These are phyloP conservation scores for Atractiella rhizophila DNA, from an alignment of 768 basidiomycete genomes.

Conservation along the genomic window DNA sequence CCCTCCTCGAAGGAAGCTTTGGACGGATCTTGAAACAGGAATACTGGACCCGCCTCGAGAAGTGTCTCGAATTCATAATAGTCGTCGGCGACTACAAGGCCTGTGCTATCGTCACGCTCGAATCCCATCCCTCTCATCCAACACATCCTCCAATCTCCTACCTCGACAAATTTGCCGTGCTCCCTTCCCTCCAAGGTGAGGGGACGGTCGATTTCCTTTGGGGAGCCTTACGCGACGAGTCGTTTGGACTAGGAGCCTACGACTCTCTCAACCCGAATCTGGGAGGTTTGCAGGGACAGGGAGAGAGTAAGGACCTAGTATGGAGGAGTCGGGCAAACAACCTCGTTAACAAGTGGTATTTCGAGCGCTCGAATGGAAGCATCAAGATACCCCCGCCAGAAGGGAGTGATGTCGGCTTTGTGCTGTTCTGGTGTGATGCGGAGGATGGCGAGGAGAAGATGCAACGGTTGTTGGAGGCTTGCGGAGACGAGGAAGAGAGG, in stretches of 20 bases:
- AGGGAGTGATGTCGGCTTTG: constrained; percentile 32
- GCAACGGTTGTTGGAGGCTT: constrained; percentile 1
- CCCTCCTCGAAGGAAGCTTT: constrained; percentile 73
- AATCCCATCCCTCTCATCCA: constrained; percentile 15
- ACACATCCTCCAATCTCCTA: constrained; percentile 43
- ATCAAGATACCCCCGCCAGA: constrained; percentile 30
- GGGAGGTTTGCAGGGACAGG: constrained; percentile 62
- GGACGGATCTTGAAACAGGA: constrained; percentile 40
- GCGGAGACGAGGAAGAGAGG: not conserved
- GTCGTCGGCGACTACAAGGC: constrained; percentile 87
- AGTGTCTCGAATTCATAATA: constrained; percentile 64
- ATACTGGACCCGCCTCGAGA: constrained; percentile 56
- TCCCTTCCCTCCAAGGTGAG: constrained; percentile 84
- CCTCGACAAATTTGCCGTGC: constrained; percentile 93
- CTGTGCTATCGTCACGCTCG: constrained; percentile 67
- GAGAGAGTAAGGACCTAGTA: constrained; percentile 77
- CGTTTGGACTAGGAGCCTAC: constrained; percentile 78
- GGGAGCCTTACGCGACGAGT: constrained; percentile 95
- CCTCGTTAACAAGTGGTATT: constrained; percentile 98
- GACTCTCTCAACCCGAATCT: constrained; percentile 83
- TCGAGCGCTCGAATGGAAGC: constrained; percentile 81
- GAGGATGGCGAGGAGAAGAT: constrained; percentile 35
- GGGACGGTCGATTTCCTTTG: constrained; percentile 98
- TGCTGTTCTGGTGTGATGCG: constrained; percentile 94
- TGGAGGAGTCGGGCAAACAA: constrained; percentile 86